phyloP scores from a whole-genome alignment of 2,329 filamentous ascomycete species.

The Pleoardoris graminearum region DNA sequence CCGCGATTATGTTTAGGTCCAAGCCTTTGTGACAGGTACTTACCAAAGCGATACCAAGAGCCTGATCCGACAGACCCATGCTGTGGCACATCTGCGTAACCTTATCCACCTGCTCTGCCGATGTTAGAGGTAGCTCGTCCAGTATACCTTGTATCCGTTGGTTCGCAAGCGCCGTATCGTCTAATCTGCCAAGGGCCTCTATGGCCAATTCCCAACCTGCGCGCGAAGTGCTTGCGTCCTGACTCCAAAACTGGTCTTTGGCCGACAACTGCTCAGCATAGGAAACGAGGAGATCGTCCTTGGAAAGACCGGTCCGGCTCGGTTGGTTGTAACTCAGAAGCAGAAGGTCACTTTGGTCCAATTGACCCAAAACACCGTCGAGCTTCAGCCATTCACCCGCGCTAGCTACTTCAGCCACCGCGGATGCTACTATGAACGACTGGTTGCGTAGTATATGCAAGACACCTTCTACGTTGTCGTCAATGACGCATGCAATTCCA shows the following conservation, averaged over 20 bases:
- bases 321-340: constrained; percentile 66
- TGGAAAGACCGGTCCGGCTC: constrained; percentile 57
- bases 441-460: constrained; percentile 74
- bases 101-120: constrained; percentile 74
- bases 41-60: constrained; percentile 81
- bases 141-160: constrained; percentile 75
- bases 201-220: constrained; percentile 92
- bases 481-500: constrained; percentile 77
- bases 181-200: constrained; percentile 78
- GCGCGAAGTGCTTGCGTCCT: constrained; percentile 34
- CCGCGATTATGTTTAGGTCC: neutral
- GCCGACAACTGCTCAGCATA: constrained; percentile 70
- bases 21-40: constrained; percentile 38
- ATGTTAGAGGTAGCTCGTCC: constrained; percentile 71
- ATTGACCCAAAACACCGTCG: constrained; percentile 62
- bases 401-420: constrained; percentile 82
- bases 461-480: constrained; percentile 77
- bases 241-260: constrained; percentile 48
- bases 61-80: constrained; percentile 77
- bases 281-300: constrained; percentile 75
- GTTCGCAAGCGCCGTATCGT: constrained; percentile 71
- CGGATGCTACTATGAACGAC: constrained; percentile 78
- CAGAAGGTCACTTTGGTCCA: constrained; percentile 84
- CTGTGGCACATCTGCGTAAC: constrained; percentile 77
- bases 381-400: constrained; percentile 77